phyloP scores from a whole-genome alignment of 257 asterid species.

The Buddleja alternifolia region DNA sequence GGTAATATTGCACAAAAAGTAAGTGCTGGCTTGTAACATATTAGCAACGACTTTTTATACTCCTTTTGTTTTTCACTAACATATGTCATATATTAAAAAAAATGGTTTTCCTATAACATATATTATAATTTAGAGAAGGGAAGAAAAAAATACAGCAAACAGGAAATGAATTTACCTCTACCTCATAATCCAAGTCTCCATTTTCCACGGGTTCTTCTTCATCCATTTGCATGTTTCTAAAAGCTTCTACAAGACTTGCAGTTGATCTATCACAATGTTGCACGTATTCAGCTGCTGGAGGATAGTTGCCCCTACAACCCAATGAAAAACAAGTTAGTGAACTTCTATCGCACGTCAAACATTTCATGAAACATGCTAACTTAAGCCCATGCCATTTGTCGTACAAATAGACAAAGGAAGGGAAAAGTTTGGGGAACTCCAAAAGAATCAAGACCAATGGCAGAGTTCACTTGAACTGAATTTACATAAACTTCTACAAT shows the following conservation, averaged over 20 bases:
- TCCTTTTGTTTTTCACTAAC: background rate
- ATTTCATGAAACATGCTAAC: background rate
- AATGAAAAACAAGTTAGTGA: constrained; percentile 25
- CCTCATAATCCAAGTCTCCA: constrained; percentile 90
- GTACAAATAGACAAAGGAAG: constrained; percentile 23
- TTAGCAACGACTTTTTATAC: background rate
- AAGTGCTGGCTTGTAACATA: background rate
- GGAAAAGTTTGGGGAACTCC: constrained; percentile 15
- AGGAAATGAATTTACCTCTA: constrained; percentile 30
- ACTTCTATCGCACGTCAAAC: constrained; percentile 9
- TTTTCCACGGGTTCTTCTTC: constrained; percentile 74
- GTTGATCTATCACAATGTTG: constrained; percentile 76
- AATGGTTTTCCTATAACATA: background rate
- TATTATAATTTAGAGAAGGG: background rate
- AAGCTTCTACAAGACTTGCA: constrained; percentile 81
- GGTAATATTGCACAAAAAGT: background rate
- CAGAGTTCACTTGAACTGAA: constrained; percentile 3
- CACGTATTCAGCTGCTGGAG: constrained; percentile 77
- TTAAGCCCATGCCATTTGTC: constrained; percentile 7
- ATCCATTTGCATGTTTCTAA: constrained; percentile 76
- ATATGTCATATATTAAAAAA: background rate
- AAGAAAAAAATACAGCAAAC: background rate
- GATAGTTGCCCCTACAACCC: constrained; percentile 64
- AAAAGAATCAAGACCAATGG: background rate
- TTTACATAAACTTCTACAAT: constrained; percentile 20